Evolutionary conservation across 768 basidiomycete species (phyloP).

Genomic region (Suillus americanus): DNA sequence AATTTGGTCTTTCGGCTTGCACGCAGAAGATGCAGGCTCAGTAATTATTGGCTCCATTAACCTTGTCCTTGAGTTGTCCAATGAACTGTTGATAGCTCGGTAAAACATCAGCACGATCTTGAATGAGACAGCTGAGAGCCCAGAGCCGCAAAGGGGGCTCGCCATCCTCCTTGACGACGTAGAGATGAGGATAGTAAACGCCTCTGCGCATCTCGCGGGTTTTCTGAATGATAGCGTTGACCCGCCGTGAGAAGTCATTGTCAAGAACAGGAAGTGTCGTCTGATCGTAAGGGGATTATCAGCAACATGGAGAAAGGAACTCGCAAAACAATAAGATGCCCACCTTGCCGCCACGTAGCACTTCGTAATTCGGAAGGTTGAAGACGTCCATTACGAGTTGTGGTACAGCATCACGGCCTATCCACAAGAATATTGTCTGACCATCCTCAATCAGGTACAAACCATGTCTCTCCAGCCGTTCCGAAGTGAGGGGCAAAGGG

Average conservation of each 20-base stretch:
- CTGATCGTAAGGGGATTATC: constrained; percentile 37
- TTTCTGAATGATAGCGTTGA: constrained; percentile 93
- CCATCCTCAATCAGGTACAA: constrained; percentile 97
- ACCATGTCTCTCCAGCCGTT: constrained; percentile 92
- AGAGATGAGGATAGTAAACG: constrained; percentile 90
- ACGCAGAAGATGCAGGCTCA: constrained; percentile 10
- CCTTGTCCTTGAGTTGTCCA: constrained; percentile 85
- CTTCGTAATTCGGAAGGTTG: constrained; percentile 83
- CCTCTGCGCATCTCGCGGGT: constrained; percentile 92
- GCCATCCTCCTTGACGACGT: constrained; percentile 97
- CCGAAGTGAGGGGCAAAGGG: constrained; percentile 89
- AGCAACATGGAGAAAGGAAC: background rate
- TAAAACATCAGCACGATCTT: constrained; percentile 92
- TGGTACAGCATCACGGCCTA: constrained; percentile 98
- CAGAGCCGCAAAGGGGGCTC: constrained; percentile 92
- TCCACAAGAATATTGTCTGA: constrained; percentile 97
- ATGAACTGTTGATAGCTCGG: constrained; percentile 98
- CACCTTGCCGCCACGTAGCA: constrained; percentile 92
- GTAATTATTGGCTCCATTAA: constrained; percentile 35
- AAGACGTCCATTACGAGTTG: constrained; percentile 94
- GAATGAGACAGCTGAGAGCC: constrained; percentile 92
- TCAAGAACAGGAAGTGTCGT: constrained; percentile 87
- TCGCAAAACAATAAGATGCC: constrained; percentile 15
- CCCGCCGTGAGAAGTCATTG: constrained; percentile 92
- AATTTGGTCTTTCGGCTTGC: background rate